phyloP scores from a whole-genome alignment of 140 eudicot species.

The Bidens hawaiensis region DNA sequence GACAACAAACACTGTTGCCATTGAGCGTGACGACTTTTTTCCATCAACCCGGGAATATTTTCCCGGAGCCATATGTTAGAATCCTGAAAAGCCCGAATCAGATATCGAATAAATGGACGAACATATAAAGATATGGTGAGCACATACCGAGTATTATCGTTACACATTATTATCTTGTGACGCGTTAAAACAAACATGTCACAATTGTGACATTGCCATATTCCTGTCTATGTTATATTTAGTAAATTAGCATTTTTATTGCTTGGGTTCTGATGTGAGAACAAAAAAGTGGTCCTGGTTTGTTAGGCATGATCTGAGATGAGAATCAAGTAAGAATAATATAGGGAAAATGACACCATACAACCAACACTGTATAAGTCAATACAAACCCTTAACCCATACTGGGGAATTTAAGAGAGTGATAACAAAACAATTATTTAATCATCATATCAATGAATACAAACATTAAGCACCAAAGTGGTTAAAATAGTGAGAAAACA shows the following conservation, averaged over 20 bases:
- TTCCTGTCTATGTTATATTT: background rate
- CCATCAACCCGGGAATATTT: conserved; percentile 39
- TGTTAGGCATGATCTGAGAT: background rate
- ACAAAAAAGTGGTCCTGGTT: conserved; percentile 13
- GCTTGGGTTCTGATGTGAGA: background rate
- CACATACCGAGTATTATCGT: background rate
- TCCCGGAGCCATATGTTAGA: conserved; percentile 33
- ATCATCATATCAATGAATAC: no score
- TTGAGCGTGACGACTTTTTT: conserved; percentile 39
- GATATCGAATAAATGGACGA: background rate
- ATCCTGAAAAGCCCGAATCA: conserved; percentile 11
- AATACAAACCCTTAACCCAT: background rate
- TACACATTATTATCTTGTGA: background rate
- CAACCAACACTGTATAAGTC: background rate
- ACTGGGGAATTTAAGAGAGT: background rate
- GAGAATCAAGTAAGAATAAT: background rate
- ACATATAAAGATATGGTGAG: background rate
- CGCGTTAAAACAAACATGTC: conserved; percentile 6
- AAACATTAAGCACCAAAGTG: no score
- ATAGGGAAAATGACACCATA: background rate
- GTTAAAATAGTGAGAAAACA: background rate
- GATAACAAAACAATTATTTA: no score
- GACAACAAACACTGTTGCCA: conserved; percentile 24
- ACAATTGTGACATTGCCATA: conserved; percentile 12
- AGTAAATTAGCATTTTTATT: background rate